These are phyloP conservation scores for Neofusicoccum ribis DNA, from an alignment of 2,329 filamentous ascomycete genomes.

Conservation along the genomic window DNA sequence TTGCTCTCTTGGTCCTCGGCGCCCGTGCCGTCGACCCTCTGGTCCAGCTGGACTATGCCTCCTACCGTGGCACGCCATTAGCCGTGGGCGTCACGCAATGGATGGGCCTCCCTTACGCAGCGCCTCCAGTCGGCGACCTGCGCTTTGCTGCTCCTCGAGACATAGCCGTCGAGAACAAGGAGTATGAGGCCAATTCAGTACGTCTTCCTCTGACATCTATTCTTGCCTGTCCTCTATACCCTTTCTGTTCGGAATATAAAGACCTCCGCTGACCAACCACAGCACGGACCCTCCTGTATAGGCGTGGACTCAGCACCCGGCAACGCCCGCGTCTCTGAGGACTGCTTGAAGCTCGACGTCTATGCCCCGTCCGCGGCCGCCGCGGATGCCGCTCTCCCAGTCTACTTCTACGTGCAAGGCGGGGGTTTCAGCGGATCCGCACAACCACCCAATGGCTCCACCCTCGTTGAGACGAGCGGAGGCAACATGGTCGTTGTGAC, in stretches of 20 bases:
- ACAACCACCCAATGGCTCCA: conserved; percentile 37
- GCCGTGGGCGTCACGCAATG: conserved; percentile 65
- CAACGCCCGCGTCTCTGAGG: conserved; percentile 30
- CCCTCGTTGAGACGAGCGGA: conserved; percentile 34
- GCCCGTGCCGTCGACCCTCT: conserved; percentile 37
- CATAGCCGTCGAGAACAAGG: conserved; percentile 30
- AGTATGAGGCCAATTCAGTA: conserved; percentile 16
- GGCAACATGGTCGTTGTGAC: conserved; percentile 40
- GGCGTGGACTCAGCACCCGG: background rate
- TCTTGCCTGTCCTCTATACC: background rate
- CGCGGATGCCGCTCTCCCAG: conserved; percentile 34
- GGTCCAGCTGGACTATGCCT: conserved; percentile 67
- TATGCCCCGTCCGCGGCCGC: conserved; percentile 39
- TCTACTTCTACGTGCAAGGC: conserved; percentile 44
- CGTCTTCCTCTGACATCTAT: background rate
- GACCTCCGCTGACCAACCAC: background rate
- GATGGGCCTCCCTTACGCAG: conserved; percentile 74
- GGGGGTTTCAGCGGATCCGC: conserved; percentile 40
- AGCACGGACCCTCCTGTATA: conserved; percentile 18
- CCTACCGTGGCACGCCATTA: conserved; percentile 59
- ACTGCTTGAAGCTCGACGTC: conserved; percentile 43
- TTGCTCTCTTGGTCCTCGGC: background rate
- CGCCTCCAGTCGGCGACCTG: conserved; percentile 62
- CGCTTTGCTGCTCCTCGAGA: conserved; percentile 67
- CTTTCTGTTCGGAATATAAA: background rate